These are phyloP conservation scores for Syzygium grande DNA, from an alignment of 345 rosid genomes.

Conservation along the genomic window DNA sequence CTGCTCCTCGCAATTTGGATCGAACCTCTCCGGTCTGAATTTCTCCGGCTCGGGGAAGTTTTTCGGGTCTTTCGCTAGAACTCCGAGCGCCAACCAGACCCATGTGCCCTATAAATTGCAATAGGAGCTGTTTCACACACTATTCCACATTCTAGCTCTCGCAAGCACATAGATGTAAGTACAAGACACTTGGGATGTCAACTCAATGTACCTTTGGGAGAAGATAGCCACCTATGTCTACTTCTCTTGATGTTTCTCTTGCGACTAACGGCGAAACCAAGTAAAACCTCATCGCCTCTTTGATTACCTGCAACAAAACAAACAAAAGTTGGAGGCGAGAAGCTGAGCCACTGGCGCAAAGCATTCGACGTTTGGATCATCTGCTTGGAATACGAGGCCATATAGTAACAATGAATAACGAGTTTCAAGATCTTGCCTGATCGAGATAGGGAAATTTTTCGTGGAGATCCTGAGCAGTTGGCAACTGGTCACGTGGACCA, in stretches of 20 bases:
- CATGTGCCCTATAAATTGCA: slow-evolving; percentile 58
- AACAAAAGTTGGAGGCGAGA: neutral
- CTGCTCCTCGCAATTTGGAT: slow-evolving; percentile 76
- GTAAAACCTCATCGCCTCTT: slow-evolving; percentile 80
- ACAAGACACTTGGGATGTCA: neutral
- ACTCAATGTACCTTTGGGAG: slow-evolving; percentile 63
- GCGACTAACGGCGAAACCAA: slow-evolving; percentile 82
- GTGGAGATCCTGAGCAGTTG: slow-evolving; percentile 62
- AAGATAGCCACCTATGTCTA: slow-evolving; percentile 73
- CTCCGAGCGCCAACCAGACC: slow-evolving; percentile 93
- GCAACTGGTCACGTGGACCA: slow-evolving; percentile 43
- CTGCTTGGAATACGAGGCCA: neutral
- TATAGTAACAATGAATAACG: neutral
- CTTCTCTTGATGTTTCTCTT: slow-evolving; percentile 70
- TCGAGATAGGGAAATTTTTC: slow-evolving; percentile 70
- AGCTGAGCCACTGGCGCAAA: neutral
- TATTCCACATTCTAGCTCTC: neutral
- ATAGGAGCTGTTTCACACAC: neutral
- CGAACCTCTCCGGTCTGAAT: slow-evolving; percentile 79
- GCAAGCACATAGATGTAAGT: neutral
- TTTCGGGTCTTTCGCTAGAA: slow-evolving; percentile 78
- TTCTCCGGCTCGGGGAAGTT: slow-evolving; percentile 84
- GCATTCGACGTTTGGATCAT: neutral
- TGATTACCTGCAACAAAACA: slow-evolving; percentile 48
- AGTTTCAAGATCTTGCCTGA: slow-evolving; percentile 35